phyloP scores from a whole-genome alignment of 225 moss, liverwort and hornwort genomes.

The Pseudisothecium myosuroides region DNA sequence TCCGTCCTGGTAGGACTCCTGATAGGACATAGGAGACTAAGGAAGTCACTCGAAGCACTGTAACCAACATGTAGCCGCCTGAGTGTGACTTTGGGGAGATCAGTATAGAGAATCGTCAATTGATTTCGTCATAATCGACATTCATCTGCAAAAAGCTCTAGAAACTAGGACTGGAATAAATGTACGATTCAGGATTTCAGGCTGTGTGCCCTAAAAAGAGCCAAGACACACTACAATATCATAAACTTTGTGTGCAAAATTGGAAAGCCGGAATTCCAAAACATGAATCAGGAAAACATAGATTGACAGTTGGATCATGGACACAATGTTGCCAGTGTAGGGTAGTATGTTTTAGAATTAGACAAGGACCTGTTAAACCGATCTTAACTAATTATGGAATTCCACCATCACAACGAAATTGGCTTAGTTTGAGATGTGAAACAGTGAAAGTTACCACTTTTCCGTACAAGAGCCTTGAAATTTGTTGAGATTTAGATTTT shows the following conservation, averaged over 20 bases:
- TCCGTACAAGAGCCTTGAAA: background rate
- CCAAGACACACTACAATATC: background rate
- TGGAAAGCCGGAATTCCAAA: background rate
- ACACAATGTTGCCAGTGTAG: background rate
- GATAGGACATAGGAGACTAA: background rate
- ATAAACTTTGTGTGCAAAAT: background rate
- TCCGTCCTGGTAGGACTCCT: too few species aligned
- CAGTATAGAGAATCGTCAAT: background rate
- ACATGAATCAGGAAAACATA: background rate
- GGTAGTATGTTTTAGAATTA: background rate
- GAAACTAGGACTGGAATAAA: background rate
- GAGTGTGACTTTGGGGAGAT: background rate
- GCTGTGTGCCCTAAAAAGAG: background rate
- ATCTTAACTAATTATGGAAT: background rate
- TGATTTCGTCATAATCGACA: background rate
- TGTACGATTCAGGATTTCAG: background rate
- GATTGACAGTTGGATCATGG: background rate
- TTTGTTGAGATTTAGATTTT: background rate
- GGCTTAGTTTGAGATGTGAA: background rate
- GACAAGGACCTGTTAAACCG: background rate
- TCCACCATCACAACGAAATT: background rate
- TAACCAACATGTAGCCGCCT: background rate
- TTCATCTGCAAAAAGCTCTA: background rate
- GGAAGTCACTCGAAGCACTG: background rate
- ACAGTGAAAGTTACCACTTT: background rate